A percentile compares a stretch with the other conserved stretches of the same genome.
Evolutionary conservation across 768 basidiomycete genomes (phyloP).

Genomic region (Boletus coccyginus): DNA sequence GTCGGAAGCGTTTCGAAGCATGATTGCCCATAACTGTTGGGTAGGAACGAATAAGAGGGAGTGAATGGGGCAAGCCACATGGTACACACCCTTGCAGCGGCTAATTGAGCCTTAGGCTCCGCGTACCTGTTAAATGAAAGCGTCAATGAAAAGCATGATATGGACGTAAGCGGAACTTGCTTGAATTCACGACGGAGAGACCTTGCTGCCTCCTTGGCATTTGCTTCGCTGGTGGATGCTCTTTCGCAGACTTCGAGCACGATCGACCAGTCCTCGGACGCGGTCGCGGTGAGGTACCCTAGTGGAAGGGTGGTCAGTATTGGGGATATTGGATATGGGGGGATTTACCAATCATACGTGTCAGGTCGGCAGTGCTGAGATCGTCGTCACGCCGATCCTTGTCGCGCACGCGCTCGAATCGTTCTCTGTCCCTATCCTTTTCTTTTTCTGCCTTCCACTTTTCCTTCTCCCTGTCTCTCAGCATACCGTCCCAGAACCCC

Average conservation of each 20-base stretch:
- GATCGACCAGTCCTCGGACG: constrained; percentile 78
- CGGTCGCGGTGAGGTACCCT: constrained; percentile 76
- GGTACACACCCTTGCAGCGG: constrained; percentile 65
- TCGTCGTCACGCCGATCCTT: constrained; percentile 40
- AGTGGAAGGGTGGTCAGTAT: neutral
- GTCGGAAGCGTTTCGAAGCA: constrained; percentile 78
- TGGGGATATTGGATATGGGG: neutral
- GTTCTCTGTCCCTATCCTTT: constrained; percentile 37
- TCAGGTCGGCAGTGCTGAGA: constrained; percentile 50
- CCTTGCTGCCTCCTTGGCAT: constrained; percentile 81
- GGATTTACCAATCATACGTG: constrained; percentile 65
- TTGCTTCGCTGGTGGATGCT: constrained; percentile 65
- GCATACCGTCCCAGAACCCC: constrained; percentile 50
- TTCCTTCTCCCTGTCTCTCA: constrained; percentile 36
- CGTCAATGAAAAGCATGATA: constrained; percentile 7
- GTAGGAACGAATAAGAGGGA: neutral
- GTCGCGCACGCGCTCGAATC: constrained; percentile 30
- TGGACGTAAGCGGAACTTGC: constrained; percentile 34
- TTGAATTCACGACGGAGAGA: constrained; percentile 87
- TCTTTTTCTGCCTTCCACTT: constrained; percentile 29
- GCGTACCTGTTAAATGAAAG: constrained; percentile 51
- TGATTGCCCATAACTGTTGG: constrained; percentile 80
- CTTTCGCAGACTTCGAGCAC: constrained; percentile 86
- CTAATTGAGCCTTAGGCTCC: constrained; percentile 70
- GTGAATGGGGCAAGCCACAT: neutral